These are phyloP conservation scores for Candida tibetensis DNA, from an alignment of 805 yeast species.

Conservation along the genomic window DNA sequence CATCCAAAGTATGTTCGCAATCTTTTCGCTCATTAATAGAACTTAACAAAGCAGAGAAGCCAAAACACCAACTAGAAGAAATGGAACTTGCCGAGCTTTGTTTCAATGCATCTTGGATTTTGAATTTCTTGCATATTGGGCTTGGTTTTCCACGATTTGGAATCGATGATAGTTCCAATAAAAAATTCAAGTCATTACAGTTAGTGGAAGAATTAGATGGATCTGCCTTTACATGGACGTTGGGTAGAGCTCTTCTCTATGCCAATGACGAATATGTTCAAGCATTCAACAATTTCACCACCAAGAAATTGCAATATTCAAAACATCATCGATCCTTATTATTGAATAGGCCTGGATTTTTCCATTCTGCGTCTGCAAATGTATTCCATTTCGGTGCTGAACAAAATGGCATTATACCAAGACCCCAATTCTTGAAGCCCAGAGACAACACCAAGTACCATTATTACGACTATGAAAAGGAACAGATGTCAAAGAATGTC, in stretches of 20 bases:
- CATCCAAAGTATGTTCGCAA: constrained; percentile 47
- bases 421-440: constrained; percentile 42
- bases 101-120: constrained; percentile 59
- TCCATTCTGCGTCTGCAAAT: constrained; percentile 46
- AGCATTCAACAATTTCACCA: constrained; percentile 36
- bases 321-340: neutral
- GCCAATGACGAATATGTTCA: constrained; percentile 52
- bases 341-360: constrained; percentile 43
- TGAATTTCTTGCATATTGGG: constrained; percentile 57
- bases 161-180: constrained; percentile 29
- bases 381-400: constrained; percentile 56
- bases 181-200: constrained; percentile 35
- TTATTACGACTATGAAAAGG: constrained; percentile 30
- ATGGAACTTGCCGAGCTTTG: constrained; percentile 54
- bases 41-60: constrained; percentile 28
- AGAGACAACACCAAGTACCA: constrained; percentile 14
- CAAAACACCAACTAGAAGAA: constrained; percentile 30
- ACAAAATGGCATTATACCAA: constrained; percentile 28
- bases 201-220: constrained; percentile 44
- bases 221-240: constrained; percentile 51
- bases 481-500: constrained; percentile 23
- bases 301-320: constrained; percentile 6
- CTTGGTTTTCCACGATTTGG: constrained; percentile 57
- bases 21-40: constrained; percentile 35
- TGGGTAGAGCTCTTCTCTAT: constrained; percentile 61